A percentile compares a stretch with the other conserved stretches of the same genome.
Evolutionary conservation across 2,329 filamentous ascomycete genomes (phyloP).

Genomic region (Diaporthe eres): DNA sequence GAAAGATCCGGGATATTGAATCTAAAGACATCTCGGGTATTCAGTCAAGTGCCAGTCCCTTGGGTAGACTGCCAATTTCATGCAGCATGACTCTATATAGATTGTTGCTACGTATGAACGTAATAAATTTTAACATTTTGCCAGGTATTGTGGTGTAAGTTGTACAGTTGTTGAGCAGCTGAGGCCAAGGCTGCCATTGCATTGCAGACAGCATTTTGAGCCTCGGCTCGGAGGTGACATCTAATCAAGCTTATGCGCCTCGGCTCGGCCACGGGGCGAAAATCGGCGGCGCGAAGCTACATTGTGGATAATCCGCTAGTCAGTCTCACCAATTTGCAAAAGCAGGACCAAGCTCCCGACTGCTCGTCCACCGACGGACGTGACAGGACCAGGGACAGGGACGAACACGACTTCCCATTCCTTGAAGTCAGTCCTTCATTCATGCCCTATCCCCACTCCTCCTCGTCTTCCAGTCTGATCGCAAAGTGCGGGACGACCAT

Average conservation of each 20-base stretch:
- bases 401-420: background rate
- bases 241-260: background rate
- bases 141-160: background rate
- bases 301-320: background rate
- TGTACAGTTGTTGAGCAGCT: background rate
- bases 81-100: too few relatives aligned
- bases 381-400: background rate
- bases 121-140: background rate
- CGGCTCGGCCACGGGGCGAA: conserved; percentile 17
- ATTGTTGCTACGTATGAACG: too few relatives aligned
- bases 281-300: conserved; percentile 18
- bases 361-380: background rate
- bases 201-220: background rate
- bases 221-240: conserved; percentile 10
- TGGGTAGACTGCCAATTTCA: too few relatives aligned
- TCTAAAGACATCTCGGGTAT: too few relatives aligned
- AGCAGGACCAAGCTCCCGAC: background rate
- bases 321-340: conserved; percentile 19
- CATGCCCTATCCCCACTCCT: conserved; percentile 39
- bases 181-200: background rate
- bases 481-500: conserved; percentile 60
- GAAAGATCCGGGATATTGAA: too few relatives aligned
- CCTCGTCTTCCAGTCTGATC: conserved; percentile 46
- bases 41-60: too few relatives aligned
- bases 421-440: background rate